A percentile compares a stretch with the other conserved stretches of the same genome.
These are phyloP conservation scores for Xylariomycetidae sp. DNA, from an alignment of 2,329 filamentous ascomycete genomes.

Conservation along the genomic window DNA sequence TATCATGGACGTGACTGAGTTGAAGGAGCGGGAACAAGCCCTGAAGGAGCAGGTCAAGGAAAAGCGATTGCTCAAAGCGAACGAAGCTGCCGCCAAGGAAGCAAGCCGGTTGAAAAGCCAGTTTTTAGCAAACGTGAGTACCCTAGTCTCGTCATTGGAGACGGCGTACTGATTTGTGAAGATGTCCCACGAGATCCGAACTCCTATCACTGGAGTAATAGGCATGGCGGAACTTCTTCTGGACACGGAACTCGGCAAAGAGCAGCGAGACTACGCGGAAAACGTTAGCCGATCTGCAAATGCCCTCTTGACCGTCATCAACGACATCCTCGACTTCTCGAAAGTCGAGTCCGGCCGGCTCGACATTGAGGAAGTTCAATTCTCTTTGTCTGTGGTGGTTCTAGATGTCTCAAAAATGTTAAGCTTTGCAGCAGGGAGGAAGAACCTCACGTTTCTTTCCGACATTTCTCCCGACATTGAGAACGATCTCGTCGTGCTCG, in stretches of 20 bases:
- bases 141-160: background rate
- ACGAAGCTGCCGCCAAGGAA: conserved; percentile 73
- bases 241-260: conserved; percentile 61
- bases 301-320: conserved; percentile 78
- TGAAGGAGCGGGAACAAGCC: conserved; percentile 58
- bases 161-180: conserved; percentile 23
- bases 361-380: conserved; percentile 76
- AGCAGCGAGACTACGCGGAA: conserved; percentile 68
- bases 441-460: conserved; percentile 66
- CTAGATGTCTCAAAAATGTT: conserved; percentile 83
- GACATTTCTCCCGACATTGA: conserved; percentile 58
- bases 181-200: conserved; percentile 76
- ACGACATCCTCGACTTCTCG: conserved; percentile 86
- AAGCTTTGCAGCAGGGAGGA: conserved; percentile 74
- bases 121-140: conserved; percentile 60
- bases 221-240: conserved; percentile 72
- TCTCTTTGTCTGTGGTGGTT: conserved; percentile 66
- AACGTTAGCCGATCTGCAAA: conserved; percentile 77
- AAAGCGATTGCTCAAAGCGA: conserved; percentile 64
- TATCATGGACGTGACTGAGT: conserved; percentile 73
- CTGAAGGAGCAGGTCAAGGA: conserved; percentile 60
- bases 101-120: conserved; percentile 75
- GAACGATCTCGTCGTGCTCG: conserved; percentile 70
- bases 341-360: conserved; percentile 75
- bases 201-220: conserved; percentile 73